Evolutionary conservation across 495 filamentous ascomycete genomes (phyloP), one percentile per base, ranked within the genome.

Genomic region (Tuber melanosporum): DNA sequence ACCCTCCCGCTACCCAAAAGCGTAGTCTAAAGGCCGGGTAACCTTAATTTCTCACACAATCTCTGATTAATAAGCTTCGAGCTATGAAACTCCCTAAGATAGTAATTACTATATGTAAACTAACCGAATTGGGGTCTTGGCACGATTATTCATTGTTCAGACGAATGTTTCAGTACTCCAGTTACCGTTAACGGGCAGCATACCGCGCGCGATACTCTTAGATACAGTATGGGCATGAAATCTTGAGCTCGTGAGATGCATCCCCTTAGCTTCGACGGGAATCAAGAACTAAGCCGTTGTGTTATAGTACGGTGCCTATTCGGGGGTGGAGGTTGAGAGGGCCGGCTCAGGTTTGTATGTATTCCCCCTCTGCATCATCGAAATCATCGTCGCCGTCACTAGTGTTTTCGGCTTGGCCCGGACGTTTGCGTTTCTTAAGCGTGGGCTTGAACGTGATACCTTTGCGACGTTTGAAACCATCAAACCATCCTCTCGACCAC

Each of bases 401-500:
- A 49, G 72, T 73, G 43, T 75, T 77, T 17, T 79, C 77, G 49
- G 72, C 74, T 73, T 79, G 74, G 47, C 47, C 47, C 47, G 17
- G 47, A 52, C 76, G 78, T 79, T 76, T 72, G 26, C 78, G 78
- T 70, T 80, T 80, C 73, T 75, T 80, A 73, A 79, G 79, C 73
- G 76, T 80, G 70, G 78, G 76, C 36, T 80, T 79, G 47, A 80
- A 80, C 52, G 78, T 71, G 71, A 80, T 80, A 66, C 78, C 78
- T 22, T 80, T 80, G 26, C 78, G 78, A 43, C 78, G 78, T 49
- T 80, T 80, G 73, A 80, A 80, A 70, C 78, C 78, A 44, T 80
- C 78, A 47, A 80, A 80, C 78, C 78, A 80, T 73, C 78, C 78
- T 41, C 78, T 76, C 76, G 78, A 80, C 78, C 78, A 80, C 77